Evolutionary conservation across 2,329 filamentous ascomycete genomes (phyloP).

Genomic region (Calonectria pseudoreteaudii): DNA sequence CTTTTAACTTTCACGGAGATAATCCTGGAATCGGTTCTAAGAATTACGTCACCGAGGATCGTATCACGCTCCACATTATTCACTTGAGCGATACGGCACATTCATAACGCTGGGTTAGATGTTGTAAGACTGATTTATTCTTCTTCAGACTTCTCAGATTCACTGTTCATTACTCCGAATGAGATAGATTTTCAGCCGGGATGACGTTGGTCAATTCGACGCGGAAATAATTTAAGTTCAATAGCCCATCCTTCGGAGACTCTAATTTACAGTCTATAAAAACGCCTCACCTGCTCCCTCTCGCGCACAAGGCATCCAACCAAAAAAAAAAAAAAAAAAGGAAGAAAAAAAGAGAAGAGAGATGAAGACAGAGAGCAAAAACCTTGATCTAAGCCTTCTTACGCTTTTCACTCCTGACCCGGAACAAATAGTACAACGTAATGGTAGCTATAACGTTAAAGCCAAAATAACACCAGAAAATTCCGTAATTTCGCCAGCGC

Average conservation of each 20-base stretch:
- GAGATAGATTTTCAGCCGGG: background rate
- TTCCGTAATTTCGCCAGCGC: conserved; percentile 73
- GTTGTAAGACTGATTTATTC: background rate
- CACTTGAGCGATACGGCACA: background rate
- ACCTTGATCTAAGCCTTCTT: background rate
- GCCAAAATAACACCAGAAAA: conserved; percentile 71
- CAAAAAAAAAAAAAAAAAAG: background rate
- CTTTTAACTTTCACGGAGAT: background rate
- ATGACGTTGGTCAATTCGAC: background rate
- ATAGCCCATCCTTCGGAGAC: background rate
- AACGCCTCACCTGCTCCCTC: background rate
- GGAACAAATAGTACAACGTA: conserved; percentile 63
- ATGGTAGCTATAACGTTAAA: conserved; percentile 71
- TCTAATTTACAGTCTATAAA: background rate
- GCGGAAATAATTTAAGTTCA: background rate
- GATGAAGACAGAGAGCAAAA: too few species aligned
- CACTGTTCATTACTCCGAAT: background rate
- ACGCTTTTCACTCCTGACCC: conserved; percentile 25
- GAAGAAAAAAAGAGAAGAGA: too few species aligned
- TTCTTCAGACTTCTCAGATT: background rate
- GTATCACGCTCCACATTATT: background rate
- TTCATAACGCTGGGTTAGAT: background rate
- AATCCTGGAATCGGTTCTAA: background rate
- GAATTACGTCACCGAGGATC: background rate
- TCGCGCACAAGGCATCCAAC: background rate